Evolutionary conservation across 1,284 basidiomycete species (phyloP).

Genomic region (Tylopilus orsonianus): DNA sequence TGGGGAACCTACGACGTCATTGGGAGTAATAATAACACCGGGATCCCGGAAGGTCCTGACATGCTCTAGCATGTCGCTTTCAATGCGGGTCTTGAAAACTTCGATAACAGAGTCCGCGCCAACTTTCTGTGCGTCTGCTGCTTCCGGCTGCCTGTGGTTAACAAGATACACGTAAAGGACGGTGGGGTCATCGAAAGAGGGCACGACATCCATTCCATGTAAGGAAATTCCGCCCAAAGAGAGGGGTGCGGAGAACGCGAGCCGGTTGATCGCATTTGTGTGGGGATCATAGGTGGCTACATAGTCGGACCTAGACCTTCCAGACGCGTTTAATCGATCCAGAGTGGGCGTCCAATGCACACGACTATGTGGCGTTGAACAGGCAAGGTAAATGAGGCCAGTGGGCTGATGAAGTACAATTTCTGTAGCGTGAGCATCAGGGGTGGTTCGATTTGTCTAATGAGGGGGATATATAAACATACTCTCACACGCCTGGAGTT

Average conservation of each 20-base stretch:
- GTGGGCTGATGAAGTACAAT: slow-evolving; percentile 53
- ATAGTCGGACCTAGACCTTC: slow-evolving; percentile 50
- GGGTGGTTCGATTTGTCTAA: background rate
- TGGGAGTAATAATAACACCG: slow-evolving; percentile 60
- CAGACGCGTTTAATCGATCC: slow-evolving; percentile 45
- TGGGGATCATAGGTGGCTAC: slow-evolving; percentile 60
- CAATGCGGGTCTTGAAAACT: slow-evolving; percentile 59
- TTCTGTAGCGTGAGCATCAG: slow-evolving; percentile 38
- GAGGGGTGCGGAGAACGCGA: slow-evolving; percentile 44
- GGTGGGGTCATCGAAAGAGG: slow-evolving; percentile 46
- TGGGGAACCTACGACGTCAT: slow-evolving; percentile 62
- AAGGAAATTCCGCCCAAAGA: slow-evolving; percentile 49
- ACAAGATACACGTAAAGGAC: slow-evolving; percentile 65
- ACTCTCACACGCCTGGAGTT: slow-evolving; percentile 69
- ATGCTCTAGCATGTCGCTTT: slow-evolving; percentile 47
- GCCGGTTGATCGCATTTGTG: slow-evolving; percentile 45
- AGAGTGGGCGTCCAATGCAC: slow-evolving; percentile 56
- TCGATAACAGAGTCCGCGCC: slow-evolving; percentile 75
- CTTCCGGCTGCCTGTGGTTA: slow-evolving; percentile 58
- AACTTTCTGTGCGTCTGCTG: slow-evolving; percentile 38
- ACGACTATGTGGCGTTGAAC: slow-evolving; percentile 55
- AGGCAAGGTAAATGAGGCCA: slow-evolving; percentile 69
- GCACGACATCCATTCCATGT: slow-evolving; percentile 74
- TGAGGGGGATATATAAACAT: slow-evolving; percentile 16
- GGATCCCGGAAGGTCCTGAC: slow-evolving; percentile 59